These are phyloP conservation scores for Debaryomyces sp. DNA, from an alignment of 1,139 yeast genomes.

Conservation along the genomic window DNA sequence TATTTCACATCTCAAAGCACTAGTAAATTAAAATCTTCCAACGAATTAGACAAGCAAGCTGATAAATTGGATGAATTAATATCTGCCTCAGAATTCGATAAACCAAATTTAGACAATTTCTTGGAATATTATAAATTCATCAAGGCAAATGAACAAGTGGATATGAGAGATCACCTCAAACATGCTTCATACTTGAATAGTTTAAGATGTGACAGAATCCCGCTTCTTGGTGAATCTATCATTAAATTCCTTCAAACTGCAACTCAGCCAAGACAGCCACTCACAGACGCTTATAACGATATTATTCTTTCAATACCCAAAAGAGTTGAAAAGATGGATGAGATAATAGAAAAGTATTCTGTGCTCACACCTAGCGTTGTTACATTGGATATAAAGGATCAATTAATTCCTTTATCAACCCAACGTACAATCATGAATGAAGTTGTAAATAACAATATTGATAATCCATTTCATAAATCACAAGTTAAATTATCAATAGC, in stretches of 20 bases:
- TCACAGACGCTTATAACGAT: slow-evolving; percentile 21
- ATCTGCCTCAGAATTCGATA: slow-evolving; percentile 25
- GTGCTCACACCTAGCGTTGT: slow-evolving; percentile 90
- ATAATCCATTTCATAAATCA: slow-evolving; percentile 74
- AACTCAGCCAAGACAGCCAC: slow-evolving; percentile 12
- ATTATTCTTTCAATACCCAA: slow-evolving; percentile 44
- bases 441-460: slow-evolving; percentile 42
- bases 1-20: slow-evolving; percentile 54
- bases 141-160: slow-evolving; percentile 53
- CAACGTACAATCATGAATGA: slow-evolving; percentile 36
- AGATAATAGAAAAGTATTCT: slow-evolving; percentile 71
- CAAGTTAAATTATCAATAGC: slow-evolving; percentile 91
- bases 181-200: slow-evolving; percentile 67
- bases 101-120: slow-evolving; percentile 52
- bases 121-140: slow-evolving; percentile 62
- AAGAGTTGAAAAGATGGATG: slow-evolving; percentile 48
- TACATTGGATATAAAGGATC: slow-evolving; percentile 70
- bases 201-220: slow-evolving; percentile 60
- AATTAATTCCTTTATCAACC: slow-evolving; percentile 46
- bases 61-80: slow-evolving; percentile 39
- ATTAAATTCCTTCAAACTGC: slow-evolving; percentile 25
- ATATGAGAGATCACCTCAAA: slow-evolving; percentile 51
- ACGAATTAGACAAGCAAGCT: slow-evolving; percentile 47
- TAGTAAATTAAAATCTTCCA: slow-evolving; percentile 48
- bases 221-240: slow-evolving; percentile 56